Evolutionary conservation across 768 basidiomycete species (phyloP).

Genomic region (Candolleomyces aberdarensis): DNA sequence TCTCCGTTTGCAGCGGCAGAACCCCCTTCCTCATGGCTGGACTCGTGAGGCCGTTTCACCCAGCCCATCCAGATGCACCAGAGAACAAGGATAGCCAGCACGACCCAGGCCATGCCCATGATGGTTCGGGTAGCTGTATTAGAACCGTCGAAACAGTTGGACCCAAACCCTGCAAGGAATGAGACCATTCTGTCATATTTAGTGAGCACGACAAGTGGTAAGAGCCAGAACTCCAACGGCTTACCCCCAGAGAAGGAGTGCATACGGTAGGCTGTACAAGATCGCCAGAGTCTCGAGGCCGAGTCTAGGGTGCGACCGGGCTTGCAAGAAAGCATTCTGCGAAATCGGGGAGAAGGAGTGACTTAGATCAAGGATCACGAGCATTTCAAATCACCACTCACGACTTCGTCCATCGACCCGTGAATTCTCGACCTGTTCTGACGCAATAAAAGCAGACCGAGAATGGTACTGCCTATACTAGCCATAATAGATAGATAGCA

Average conservation of each 20-base stretch:
- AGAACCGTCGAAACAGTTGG: slow-evolving; percentile 22
- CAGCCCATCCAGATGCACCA: slow-evolving; percentile 21
- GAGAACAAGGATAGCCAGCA: slow-evolving; percentile 14
- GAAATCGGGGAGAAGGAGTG: not conserved
- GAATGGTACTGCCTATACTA: slow-evolving; percentile 42
- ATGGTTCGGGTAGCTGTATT: slow-evolving; percentile 12
- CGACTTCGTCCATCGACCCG: not conserved
- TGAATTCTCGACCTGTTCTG: slow-evolving; percentile 26
- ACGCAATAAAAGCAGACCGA: slow-evolving; percentile 41
- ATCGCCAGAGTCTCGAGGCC: slow-evolving; percentile 23
- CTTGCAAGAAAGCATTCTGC: slow-evolving; percentile 5
- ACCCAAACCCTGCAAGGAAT: slow-evolving; percentile 23
- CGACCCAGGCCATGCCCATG: slow-evolving; percentile 9
- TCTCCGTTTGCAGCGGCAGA: too few relatives aligned
- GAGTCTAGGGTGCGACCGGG: slow-evolving; percentile 2
- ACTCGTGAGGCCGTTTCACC: not conserved
- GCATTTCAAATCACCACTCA: not conserved
- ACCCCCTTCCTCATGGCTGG: too few relatives aligned
- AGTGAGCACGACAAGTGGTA: not conserved
- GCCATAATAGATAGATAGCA: slow-evolving; percentile 45
- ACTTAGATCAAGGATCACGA: slow-evolving; percentile 3
- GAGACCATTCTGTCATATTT: slow-evolving; percentile 17
- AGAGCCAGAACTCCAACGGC: not conserved
- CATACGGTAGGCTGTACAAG: slow-evolving; percentile 25
- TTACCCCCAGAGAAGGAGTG: slow-evolving; percentile 26